Evolutionary conservation across 2,329 filamentous ascomycete genomes (phyloP), one percentile per base, ranked within the genome.

Genomic region (Trichoderma hamatum): DNA sequence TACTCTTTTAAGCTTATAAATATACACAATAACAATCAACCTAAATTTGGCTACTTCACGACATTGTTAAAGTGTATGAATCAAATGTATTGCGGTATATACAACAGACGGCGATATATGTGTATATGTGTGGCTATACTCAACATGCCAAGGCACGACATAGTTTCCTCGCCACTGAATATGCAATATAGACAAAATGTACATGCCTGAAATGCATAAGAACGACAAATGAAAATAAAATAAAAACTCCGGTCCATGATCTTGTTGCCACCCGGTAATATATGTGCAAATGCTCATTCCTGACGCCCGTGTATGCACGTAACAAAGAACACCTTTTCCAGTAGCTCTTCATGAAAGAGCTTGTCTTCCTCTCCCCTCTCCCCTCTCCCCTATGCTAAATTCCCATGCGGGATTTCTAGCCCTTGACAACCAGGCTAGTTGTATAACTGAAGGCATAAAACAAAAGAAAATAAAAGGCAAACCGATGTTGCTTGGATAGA

Each of bases 221-320:
- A 30, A 30, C 2, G 9, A 39, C 24, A 63, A n/a, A 63, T 49
- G 30, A 21, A 51, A 65, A 32, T 28, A 51, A 59, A 7, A n/a
- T 59, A 43, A 65, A 69, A 71, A 71, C 70, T 71, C 70, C 70
- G 52, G 62, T 32, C 60, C 61, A 65, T 69, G 67, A 59, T 69
- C 32, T 64, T 63, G 61, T 61, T 65, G 46, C 67, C 67, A 24
- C 61, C 46, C 30, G 54, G 59, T 69, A 6, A 51, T 67, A 43
- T 59, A 51, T 59, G 21, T 67, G 28, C 49, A 56, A 60, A 68
- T 62, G 66, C 49, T 56, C 34, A 36, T 52, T 26, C 49, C 66
- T 34, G 66, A 68, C 66, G 66, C 66, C 61, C 66, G 52, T 62
- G 51, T 68, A 68, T 68, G 66, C 66, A 43, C 56, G 55, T 49